These are phyloP conservation scores for Akanthomyces dipterigenus DNA, from an alignment of 2,329 filamentous ascomycete genomes.

Conservation along the genomic window DNA sequence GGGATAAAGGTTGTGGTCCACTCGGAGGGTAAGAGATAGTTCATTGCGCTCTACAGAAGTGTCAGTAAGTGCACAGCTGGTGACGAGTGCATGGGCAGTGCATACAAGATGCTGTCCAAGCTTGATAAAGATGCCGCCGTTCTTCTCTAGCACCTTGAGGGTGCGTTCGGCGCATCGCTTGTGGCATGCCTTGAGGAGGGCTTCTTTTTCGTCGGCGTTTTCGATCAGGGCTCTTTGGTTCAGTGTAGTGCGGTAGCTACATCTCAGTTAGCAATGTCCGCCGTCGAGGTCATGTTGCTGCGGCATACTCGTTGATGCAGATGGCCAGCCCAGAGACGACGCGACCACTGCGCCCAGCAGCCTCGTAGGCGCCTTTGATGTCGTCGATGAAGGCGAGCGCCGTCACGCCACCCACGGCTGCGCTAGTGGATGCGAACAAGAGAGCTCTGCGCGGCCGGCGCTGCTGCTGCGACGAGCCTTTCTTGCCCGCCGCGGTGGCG, in stretches of 20 bases:
- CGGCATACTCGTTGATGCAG: slow-evolving; percentile 76
- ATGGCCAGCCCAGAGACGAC: slow-evolving; percentile 69
- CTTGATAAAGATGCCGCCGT: slow-evolving; percentile 98
- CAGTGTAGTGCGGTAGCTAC: slow-evolving; percentile 79
- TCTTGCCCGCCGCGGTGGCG: slow-evolving; percentile 18
- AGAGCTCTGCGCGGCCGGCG: slow-evolving; percentile 27
- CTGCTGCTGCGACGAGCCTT: slow-evolving; percentile 19
- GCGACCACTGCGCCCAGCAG: slow-evolving; percentile 68
- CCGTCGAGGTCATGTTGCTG: not conserved
- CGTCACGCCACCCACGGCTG: slow-evolving; percentile 41
- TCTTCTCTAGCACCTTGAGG: slow-evolving; percentile 80
- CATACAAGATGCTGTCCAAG: slow-evolving; percentile 81
- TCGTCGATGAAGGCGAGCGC: slow-evolving; percentile 56
- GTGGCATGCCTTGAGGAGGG: slow-evolving; percentile 75
- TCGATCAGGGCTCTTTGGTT: slow-evolving; percentile 58
- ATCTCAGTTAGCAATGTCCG: not conserved
- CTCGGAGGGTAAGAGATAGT: slow-evolving; percentile 82
- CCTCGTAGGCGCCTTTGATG: slow-evolving; percentile 68
- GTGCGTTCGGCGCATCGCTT: slow-evolving; percentile 88
- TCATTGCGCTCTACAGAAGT: slow-evolving; percentile 71
- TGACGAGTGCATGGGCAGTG: not conserved
- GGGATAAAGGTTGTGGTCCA: slow-evolving; percentile 97
- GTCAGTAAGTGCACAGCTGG: slow-evolving; percentile 18
- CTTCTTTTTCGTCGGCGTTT: slow-evolving; percentile 58
- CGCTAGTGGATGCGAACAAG: slow-evolving; percentile 44